Evolutionary conservation across 2,329 filamentous ascomycete genomes (phyloP).

Genomic region (Colletotrichum caudatum): DNA sequence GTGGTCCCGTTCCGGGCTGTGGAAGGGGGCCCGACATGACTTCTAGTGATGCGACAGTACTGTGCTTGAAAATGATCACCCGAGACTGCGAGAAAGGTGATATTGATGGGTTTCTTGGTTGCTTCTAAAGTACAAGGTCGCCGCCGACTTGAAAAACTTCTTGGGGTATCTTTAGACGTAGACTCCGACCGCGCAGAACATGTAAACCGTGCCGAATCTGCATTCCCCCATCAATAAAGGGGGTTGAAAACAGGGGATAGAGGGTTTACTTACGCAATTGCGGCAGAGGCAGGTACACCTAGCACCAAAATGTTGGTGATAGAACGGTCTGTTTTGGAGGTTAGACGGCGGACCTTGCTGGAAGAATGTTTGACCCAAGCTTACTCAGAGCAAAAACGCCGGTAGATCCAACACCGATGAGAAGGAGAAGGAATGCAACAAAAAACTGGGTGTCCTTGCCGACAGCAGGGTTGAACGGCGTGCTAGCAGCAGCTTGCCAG

Average conservation of each 20-base stretch:
- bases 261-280: constrained; percentile 79
- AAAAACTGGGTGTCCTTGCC: constrained; percentile 87
- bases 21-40: constrained; percentile 46
- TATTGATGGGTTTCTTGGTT: constrained; percentile 38
- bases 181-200: constrained; percentile 98
- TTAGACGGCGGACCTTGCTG: constrained; percentile 43
- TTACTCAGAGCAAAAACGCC: constrained; percentile 89
- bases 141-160: constrained; percentile 44
- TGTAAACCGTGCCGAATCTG: constrained; percentile 94
- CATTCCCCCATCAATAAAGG: constrained; percentile 31
- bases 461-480: constrained; percentile 84
- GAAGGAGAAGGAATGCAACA: constrained; percentile 80
- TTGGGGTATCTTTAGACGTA: constrained; percentile 83
- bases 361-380: constrained; percentile 45
- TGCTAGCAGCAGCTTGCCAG: constrained; percentile 92
- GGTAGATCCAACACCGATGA: constrained; percentile 78
- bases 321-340: constrained; percentile 76
- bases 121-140: constrained; percentile 44
- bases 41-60: neutral
- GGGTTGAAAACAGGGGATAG: constrained; percentile 11
- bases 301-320: constrained; percentile 80
- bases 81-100: constrained; percentile 10
- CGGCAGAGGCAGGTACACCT: constrained; percentile 87
- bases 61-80: constrained; percentile 30
- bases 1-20: constrained; percentile 43